Percentiles rank a stretch among this genome's conserved stretches.
phyloP scores from a whole-genome alignment of 805 yeast species.

The Saccharomycopsis sp. region DNA sequence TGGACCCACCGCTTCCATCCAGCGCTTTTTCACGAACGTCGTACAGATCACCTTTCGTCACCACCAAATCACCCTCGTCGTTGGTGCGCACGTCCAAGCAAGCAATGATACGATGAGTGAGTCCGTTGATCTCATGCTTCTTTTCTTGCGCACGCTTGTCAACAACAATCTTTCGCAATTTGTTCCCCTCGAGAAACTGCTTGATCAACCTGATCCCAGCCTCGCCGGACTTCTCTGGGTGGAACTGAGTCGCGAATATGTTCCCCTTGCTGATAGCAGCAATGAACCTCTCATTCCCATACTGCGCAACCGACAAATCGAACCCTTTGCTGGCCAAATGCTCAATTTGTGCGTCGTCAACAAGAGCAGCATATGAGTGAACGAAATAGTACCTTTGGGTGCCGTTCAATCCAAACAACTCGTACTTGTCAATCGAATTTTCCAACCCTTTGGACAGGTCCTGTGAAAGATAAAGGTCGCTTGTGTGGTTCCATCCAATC shows the following conservation, averaged over 20 bases:
- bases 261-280: conserved; percentile 75
- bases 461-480: conserved; percentile 23
- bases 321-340: conserved; percentile 29
- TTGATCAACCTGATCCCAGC: conserved; percentile 78
- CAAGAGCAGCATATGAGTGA: conserved; percentile 81
- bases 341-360: conserved; percentile 32
- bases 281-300: conserved; percentile 63
- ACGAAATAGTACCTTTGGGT: conserved; percentile 81
- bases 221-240: conserved; percentile 94
- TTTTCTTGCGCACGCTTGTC: conserved; percentile 25
- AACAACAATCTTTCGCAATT: conserved; percentile 23
- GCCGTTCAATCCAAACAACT: conserved; percentile 56
- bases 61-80: conserved; percentile 91
- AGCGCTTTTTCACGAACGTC: conserved; percentile 76
- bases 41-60: conserved; percentile 97
- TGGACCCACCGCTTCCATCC: conserved; percentile 37
- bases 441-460: conserved; percentile 21
- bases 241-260: conserved; percentile 93
- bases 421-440: conserved; percentile 10
- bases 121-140: conserved; percentile 37
- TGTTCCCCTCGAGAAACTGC: conserved; percentile 47
- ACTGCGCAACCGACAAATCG: conserved; percentile 52
- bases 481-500: conserved; percentile 84
- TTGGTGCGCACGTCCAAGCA: conserved; percentile 95
- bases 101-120: conserved; percentile 88